Evolutionary conservation across 139 green algal species (phyloP).

Genomic region (Closterium sp.): DNA sequence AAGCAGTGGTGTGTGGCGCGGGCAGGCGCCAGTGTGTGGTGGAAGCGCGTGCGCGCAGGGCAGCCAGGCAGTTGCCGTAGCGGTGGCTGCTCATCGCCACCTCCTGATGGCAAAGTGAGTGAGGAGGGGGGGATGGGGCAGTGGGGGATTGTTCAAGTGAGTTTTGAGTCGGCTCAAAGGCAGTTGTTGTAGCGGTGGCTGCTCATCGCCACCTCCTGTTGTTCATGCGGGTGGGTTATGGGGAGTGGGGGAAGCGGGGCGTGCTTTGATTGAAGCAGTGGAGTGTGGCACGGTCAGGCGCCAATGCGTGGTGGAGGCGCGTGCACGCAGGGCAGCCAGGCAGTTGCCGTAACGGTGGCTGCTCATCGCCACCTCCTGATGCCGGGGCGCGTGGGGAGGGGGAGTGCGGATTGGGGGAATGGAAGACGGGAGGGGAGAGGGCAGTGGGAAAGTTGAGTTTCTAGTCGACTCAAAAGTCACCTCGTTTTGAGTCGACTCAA

Average conservation of each 20-base stretch:
- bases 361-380: neutral
- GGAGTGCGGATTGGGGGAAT: too few species aligned
- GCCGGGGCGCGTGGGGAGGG: neutral
- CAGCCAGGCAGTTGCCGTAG: conserved; percentile 44
- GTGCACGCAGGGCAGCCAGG: conserved; percentile 22
- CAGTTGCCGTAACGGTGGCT: conserved; percentile 43
- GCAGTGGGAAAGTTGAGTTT: neutral
- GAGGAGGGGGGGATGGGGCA: too few species aligned
- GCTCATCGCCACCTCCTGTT: neutral
- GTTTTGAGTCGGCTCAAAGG: too few species aligned
- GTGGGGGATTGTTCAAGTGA: too few species aligned
- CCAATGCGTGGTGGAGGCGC: conserved; percentile 2
- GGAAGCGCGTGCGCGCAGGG: conserved; percentile 18
- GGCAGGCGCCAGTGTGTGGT: neutral
- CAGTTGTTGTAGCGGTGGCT: conserved; percentile 42
- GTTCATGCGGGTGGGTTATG: too few species aligned
- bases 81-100: neutral
- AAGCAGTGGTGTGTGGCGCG: too few species aligned
- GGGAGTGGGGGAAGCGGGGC: too few species aligned
- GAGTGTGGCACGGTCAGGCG: neutral
- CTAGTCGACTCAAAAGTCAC: too few species aligned
- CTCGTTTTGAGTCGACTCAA: too few species aligned
- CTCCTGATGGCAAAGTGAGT: too few species aligned
- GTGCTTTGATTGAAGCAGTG: too few species aligned
- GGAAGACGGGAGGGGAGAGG: neutral